Conservation (phyloP, 106 monocot species). For the Dendrobium nobile region DNA sequence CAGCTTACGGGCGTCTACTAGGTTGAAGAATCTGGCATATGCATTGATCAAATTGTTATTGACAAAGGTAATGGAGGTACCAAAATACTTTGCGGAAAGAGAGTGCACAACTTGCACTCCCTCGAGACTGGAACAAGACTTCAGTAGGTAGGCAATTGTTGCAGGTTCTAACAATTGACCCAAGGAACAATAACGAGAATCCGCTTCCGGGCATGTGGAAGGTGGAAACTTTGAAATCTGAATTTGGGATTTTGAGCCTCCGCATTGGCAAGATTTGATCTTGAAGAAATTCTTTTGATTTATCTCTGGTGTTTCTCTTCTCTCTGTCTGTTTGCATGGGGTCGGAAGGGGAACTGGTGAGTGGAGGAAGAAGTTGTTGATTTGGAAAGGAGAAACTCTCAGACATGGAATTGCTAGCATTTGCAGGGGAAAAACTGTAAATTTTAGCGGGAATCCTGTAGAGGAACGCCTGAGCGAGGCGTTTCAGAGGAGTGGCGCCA, state of each 20-base stretch:
- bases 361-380: background rate
- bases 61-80: slow-evolving; percentile 22
- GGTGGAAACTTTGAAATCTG: background rate
- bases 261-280: background rate
- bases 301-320: background rate
- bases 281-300: background rate
- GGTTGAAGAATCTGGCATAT: slow-evolving; percentile 39
- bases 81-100: slow-evolving; percentile 20
- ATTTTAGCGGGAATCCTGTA: no score
- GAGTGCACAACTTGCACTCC: slow-evolving; percentile 50
- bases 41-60: slow-evolving; percentile 62
- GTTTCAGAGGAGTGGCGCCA: no score
- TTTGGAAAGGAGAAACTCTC: background rate
- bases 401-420: background rate
- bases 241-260: background rate
- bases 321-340: background rate
- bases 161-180: slow-evolving; percentile 7
- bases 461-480: no score
- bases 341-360: background rate
- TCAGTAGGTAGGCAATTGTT: slow-evolving; percentile 23
- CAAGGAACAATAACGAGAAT: background rate
- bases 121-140: slow-evolving; percentile 33
- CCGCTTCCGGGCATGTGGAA: background rate
- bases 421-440: background rate
- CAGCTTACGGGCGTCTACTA: slow-evolving; percentile 44